These are phyloP conservation scores for Chaetomiaceae sp. DNA, from an alignment of 2,329 filamentous ascomycete genomes.

Conservation along the genomic window DNA sequence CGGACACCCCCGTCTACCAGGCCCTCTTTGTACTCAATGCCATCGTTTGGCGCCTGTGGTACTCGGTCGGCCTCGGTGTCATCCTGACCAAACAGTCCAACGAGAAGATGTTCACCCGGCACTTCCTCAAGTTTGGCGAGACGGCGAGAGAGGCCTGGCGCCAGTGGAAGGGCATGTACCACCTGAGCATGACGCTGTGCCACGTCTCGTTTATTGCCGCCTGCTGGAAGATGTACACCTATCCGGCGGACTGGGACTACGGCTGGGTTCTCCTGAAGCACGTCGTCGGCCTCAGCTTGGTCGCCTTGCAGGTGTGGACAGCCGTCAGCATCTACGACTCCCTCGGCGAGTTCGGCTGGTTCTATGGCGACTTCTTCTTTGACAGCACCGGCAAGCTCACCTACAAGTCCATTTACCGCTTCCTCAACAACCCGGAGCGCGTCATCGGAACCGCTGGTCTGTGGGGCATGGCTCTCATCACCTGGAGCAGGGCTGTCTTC, in stretches of 20 bases:
- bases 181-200: slow-evolving; percentile 86
- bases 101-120: slow-evolving; percentile 90
- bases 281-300: slow-evolving; percentile 72
- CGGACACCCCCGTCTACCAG: slow-evolving; percentile 70
- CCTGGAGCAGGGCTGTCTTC: slow-evolving; percentile 82
- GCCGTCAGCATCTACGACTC: slow-evolving; percentile 90
- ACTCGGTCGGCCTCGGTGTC: slow-evolving; percentile 78
- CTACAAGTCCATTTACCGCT: slow-evolving; percentile 96
- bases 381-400: slow-evolving; percentile 83
- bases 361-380: slow-evolving; percentile 98
- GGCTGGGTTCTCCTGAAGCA: slow-evolving; percentile 84
- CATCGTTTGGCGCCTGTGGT: slow-evolving; percentile 82
- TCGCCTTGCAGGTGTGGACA: slow-evolving; percentile 89
- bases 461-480: slow-evolving; percentile 92
- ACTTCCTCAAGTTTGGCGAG: slow-evolving; percentile 96
- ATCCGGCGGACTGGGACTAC: slow-evolving; percentile 82
- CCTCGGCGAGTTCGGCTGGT: slow-evolving; percentile 97
- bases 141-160: slow-evolving; percentile 87
- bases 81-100: slow-evolving; percentile 82
- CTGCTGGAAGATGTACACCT: slow-evolving; percentile 91
- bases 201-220: slow-evolving; percentile 85
- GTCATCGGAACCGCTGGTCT: slow-evolving; percentile 91
- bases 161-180: slow-evolving; percentile 95
- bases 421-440: slow-evolving; percentile 94
- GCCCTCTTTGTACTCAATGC: slow-evolving; percentile 78